Base-by-base conservation (phyloP, 768 basidiomycete genomes). In the Boletales sp. region DNA sequence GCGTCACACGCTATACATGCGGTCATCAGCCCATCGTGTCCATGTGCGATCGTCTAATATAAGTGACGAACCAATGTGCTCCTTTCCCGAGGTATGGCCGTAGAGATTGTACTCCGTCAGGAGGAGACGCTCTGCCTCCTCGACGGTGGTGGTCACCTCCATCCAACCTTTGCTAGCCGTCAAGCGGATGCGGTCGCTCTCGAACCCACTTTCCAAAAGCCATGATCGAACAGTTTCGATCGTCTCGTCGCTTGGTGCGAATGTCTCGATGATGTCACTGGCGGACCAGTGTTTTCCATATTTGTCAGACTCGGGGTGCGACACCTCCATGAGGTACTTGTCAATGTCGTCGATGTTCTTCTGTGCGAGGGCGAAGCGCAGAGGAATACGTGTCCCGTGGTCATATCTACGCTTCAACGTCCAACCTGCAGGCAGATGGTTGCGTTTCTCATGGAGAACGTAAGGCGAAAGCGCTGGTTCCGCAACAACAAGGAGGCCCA, bases 391-490 rank as follows among this genome's bases (percentile, higher is more conserved):
- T 3, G 54, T 42, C 40, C 62, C 58, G 10, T 72, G 56, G 1
- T 68, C 65, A 43, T 74, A 70, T 46, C 71, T 65, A 19, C 72
- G 69, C 33, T 67, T 56, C 36, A 68, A 59, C 2, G 61, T 52
- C 77, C 78, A 80, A 2, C 61, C 62, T 7, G 46, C 11, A 7
- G 74, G 73, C 9, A 67, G 60, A 18, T 40, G 52, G 8, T 59
- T 63, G 47, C 73, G 74, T 48, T 63, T 70, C 57, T 76, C 74
- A 47, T 76, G 74, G 25, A 74, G 51, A 51, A 63, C 59, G 53
- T 68, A 62, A 38, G 51, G 55, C 6, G 59, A 62, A 50, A 52
- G 43, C 10, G 45, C 48, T 12, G 63, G 48, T n/a, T 38, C 48
- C 2, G 59, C 60, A 9, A 61, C 46, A n/a, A 55, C 39, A 32